phyloP scores from a whole-genome alignment of 2,329 filamentous ascomycete genomes.

The Fusarium decemcellulare region DNA sequence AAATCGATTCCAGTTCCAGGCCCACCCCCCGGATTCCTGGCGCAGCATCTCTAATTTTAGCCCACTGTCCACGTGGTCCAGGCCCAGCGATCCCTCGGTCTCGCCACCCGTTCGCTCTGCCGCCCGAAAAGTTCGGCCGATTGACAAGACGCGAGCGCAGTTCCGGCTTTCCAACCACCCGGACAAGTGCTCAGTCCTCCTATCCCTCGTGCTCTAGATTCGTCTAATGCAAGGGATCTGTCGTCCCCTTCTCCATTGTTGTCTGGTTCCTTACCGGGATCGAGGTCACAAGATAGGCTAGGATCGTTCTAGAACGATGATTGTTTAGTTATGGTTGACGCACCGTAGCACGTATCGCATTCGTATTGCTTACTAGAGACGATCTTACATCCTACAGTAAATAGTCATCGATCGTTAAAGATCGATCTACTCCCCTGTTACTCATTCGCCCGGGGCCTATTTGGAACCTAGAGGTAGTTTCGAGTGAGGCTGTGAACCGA shows the following conservation, averaged over 20 bases:
- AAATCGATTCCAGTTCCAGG: constrained; percentile 1
- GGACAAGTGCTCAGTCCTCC: not conserved
- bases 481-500: too few species aligned
- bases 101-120: constrained; percentile 39
- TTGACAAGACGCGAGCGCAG: constrained; percentile 6
- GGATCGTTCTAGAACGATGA: constrained; percentile 19
- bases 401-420: too few species aligned
- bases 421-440: too few species aligned
- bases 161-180: not conserved
- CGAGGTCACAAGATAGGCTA: constrained; percentile 3
- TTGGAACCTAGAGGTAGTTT: too few species aligned
- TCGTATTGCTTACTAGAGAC: constrained; percentile 12
- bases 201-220: not conserved
- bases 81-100: constrained; percentile 33
- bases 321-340: not conserved
- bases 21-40: constrained; percentile 18
- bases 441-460: too few species aligned
- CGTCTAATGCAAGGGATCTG: not conserved
- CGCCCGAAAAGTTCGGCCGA: constrained; percentile 34
- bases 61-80: constrained; percentile 35
- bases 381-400: not conserved
- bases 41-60: constrained; percentile 38
- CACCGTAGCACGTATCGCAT: not conserved
- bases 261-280: not conserved
- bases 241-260: not conserved